phyloP scores from a whole-genome alignment of 768 basidiomycete species.

The Tremella yokohamensis region DNA sequence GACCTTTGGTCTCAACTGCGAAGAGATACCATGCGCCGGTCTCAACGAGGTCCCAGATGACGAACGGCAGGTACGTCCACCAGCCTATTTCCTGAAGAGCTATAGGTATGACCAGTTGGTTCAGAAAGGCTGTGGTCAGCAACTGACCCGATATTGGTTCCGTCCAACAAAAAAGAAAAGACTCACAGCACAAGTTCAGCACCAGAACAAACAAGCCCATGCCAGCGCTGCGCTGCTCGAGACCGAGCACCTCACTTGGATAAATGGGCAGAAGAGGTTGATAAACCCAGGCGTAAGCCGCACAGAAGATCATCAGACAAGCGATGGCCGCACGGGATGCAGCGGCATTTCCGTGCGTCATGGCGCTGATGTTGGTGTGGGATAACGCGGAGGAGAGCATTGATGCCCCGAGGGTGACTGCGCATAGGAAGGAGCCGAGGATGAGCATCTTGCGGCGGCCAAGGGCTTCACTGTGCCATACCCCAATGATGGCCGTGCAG shows the following conservation, averaged over 20 bases:
- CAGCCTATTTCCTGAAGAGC: constrained; percentile 19
- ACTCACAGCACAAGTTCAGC: constrained; percentile 27
- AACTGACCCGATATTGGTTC: neutral
- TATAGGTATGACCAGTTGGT: constrained; percentile 22
- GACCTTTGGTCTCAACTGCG: constrained; percentile 49
- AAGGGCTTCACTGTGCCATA: constrained; percentile 23
- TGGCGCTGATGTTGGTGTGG: neutral
- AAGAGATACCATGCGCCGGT: constrained; percentile 45
- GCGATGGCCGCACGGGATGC: constrained; percentile 30
- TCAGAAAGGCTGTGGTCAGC: constrained; percentile 15
- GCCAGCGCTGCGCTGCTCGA: constrained; percentile 33
- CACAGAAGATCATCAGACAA: constrained; percentile 28
- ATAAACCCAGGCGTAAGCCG: constrained; percentile 27
- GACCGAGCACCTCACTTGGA: constrained; percentile 28
- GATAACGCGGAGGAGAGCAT: constrained; percentile 27
- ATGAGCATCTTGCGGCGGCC: constrained; percentile 30
- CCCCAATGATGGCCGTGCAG: constrained; percentile 21
- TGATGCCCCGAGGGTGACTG: constrained; percentile 16
- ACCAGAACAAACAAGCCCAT: constrained; percentile 29
- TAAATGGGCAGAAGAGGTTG: constrained; percentile 27
- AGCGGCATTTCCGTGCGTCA: constrained; percentile 4
- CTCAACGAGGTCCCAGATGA: constrained; percentile 46
- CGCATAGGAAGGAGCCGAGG: constrained; percentile 22
- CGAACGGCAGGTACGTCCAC: constrained; percentile 36
- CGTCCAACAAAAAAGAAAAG: neutral